Evolutionary conservation across 768 basidiomycete genomes (phyloP), one percentile per base, ranked within the genome.

Genomic region (Panaeolus cyanescens): DNA sequence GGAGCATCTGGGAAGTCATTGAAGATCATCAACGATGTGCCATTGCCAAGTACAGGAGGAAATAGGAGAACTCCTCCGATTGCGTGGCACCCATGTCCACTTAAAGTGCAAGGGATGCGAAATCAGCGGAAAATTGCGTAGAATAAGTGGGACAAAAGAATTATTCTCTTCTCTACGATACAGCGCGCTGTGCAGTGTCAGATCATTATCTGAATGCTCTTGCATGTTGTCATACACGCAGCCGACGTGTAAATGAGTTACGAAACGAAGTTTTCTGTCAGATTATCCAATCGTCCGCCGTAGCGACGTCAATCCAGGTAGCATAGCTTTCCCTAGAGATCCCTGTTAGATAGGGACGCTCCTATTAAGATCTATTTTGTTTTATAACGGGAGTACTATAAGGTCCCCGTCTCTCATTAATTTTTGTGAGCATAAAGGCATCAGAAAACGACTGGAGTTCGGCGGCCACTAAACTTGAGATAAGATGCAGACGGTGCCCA

Each of bases 221-320:
- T 50, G 25, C 45, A 50, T 50, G 22, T 9, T 42, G 22, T 39
- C 37, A 39, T 39, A 39, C 19, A 42, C 3, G 19, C 19, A 42
- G 39, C 39, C 39, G 39, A 9, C 37, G 19, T 9, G 25, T 50
- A 50, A 50, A 50, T 50, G 45, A 28, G 22, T 50, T 50, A 50
- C 45, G 45, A 50, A 28, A 50, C 45, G 45, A 50, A 50, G 45
- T 50, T 50, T 50, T 50, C 45, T 50, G 45, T 50, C 45, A 50
- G 45, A 50, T 50, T 50, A 50, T 50, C 45, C 15, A 50, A 50
- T 15, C 25, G 25, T 42, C 39, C 13, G 39, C 17, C 39, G 19
- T 50, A 50, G 45, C 45, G 45, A 28, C 30, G 45, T 50, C 45
- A 50, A 28, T 28, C 30, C 45, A 50, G 45, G 45, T 50, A 5